These are phyloP conservation scores for Saraca asoca DNA, from an alignment of 331 rosid genomes.

Conservation along the genomic window DNA sequence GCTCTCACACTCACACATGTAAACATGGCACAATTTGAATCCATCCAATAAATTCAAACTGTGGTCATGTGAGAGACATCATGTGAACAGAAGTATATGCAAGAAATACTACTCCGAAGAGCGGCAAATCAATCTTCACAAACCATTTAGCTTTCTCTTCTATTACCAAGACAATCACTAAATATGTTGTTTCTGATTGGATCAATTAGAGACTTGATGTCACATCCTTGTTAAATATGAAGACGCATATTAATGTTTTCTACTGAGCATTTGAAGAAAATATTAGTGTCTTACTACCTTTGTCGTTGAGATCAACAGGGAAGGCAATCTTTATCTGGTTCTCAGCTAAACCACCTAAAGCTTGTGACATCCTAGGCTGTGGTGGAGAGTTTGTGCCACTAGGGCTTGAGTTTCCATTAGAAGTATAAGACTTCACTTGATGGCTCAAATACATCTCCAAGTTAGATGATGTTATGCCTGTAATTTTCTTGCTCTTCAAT, in stretches of 20 bases:
- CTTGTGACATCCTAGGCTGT: constrained; percentile 61
- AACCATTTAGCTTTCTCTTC: no score
- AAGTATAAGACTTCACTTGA: constrained; percentile 60
- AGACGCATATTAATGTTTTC: not conserved
- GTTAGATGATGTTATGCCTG: constrained; percentile 56
- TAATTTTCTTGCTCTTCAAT: constrained; percentile 68
- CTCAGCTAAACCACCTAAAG: constrained; percentile 56
- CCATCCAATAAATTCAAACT: no score
- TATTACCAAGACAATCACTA: not conserved
- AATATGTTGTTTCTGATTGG: not conserved
- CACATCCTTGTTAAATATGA: not conserved
- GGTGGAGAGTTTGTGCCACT: constrained; percentile 82
- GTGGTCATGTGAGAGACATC: no score
- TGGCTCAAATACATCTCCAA: constrained; percentile 70
- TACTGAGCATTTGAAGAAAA: constrained; percentile 21
- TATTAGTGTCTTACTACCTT: constrained; percentile 51
- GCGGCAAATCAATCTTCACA: constrained; percentile 1
- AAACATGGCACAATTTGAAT: no score
- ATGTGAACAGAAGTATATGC: no score
- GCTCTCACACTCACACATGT: no score
- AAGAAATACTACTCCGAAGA: not conserved
- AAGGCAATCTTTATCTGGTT: constrained; percentile 63
- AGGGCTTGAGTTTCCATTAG: constrained; percentile 78
- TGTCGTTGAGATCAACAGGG: constrained; percentile 86
- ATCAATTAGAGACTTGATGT: constrained; percentile 2